Evolutionary conservation across 495 filamentous ascomycete species (phyloP).

Genomic region (Penicillium bialowiezense): DNA sequence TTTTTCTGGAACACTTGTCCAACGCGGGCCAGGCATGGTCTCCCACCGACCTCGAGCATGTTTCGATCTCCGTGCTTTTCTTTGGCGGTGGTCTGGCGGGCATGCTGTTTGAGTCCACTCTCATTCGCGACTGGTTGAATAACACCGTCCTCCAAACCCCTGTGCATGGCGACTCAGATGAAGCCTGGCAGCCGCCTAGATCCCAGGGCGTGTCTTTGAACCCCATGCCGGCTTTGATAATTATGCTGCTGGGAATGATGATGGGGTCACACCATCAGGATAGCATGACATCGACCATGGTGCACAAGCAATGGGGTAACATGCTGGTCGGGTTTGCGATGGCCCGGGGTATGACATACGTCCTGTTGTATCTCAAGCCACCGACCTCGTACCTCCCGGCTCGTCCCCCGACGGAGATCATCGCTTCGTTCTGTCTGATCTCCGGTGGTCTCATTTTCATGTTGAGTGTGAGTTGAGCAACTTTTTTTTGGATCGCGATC

Average conservation of each 20-base stretch:
- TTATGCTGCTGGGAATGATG: slow-evolving; percentile 84
- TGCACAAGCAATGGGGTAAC: slow-evolving; percentile 93
- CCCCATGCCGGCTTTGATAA: slow-evolving; percentile 82
- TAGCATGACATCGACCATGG: slow-evolving; percentile 82
- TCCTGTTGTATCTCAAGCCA: slow-evolving; percentile 76
- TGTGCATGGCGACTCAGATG: slow-evolving; percentile 43
- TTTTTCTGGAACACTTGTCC: slow-evolving; percentile 88
- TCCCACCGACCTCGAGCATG: slow-evolving; percentile 81
- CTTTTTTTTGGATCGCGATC: background rate
- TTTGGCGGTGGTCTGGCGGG: slow-evolving; percentile 91
- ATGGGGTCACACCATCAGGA: slow-evolving; percentile 91
- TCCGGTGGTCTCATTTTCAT: slow-evolving; percentile 90
- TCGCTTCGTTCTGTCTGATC: slow-evolving; percentile 83
- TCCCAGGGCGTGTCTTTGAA: slow-evolving; percentile 79
- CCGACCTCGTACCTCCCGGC: slow-evolving; percentile 80
- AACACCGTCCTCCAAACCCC: slow-evolving; percentile 48
- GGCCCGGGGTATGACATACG: slow-evolving; percentile 75
- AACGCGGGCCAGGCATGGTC: slow-evolving; percentile 68
- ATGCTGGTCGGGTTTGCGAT: slow-evolving; percentile 79
- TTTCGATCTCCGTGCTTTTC: slow-evolving; percentile 91
- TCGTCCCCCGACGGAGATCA: slow-evolving; percentile 85
- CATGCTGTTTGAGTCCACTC: slow-evolving; percentile 86
- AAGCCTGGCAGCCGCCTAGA: slow-evolving; percentile 55
- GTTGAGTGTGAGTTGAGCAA: slow-evolving; percentile 65
- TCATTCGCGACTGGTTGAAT: slow-evolving; percentile 70